Evolutionary conservation across 1,284 basidiomycete genomes (phyloP).

Genomic region (Amylostereum areolatum): DNA sequence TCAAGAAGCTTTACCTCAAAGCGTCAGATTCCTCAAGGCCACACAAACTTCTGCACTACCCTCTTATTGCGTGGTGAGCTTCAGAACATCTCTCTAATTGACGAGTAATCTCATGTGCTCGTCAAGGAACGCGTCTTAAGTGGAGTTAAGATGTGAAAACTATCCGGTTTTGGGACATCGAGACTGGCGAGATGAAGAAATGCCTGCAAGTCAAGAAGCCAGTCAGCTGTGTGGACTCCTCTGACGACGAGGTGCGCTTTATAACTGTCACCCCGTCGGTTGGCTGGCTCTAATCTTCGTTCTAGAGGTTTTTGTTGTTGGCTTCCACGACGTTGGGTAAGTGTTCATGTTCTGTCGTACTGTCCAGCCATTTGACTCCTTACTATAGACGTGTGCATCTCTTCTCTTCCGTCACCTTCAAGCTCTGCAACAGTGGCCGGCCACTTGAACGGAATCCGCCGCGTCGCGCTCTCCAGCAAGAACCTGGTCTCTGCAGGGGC

Average conservation of each 20-base stretch:
- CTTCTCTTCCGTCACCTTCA: conserved; percentile 76
- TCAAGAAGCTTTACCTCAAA: conserved; percentile 69
- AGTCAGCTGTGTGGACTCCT: conserved; percentile 86
- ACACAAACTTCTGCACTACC: conserved; percentile 86
- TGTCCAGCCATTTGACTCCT: conserved; percentile 3
- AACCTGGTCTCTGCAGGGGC: conserved; percentile 88
- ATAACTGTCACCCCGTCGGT: too few relatives aligned
- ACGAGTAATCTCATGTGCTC: background rate
- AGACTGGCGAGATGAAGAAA: conserved; percentile 76
- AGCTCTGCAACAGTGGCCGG: conserved; percentile 79
- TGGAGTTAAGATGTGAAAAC: conserved; percentile 88
- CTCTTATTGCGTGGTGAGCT: conserved; percentile 65
- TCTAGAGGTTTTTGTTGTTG: conserved; percentile 88
- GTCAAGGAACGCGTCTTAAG: conserved; percentile 63
- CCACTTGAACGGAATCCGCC: conserved; percentile 75
- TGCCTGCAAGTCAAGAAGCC: conserved; percentile 79
- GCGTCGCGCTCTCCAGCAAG: conserved; percentile 80
- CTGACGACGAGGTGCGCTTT: conserved; percentile 76
- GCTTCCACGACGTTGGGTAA: conserved; percentile 87
- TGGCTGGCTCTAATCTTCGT: too few relatives aligned
- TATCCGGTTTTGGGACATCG: conserved; percentile 85
- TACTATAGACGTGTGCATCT: conserved; percentile 66
- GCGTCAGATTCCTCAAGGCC: conserved; percentile 75
- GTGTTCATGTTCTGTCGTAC: conserved; percentile 18
- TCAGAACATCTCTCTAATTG: conserved; percentile 3